Evolutionary conservation across 345 rosid genomes (phyloP).

Genomic region (Eutrema yunnanense): DNA sequence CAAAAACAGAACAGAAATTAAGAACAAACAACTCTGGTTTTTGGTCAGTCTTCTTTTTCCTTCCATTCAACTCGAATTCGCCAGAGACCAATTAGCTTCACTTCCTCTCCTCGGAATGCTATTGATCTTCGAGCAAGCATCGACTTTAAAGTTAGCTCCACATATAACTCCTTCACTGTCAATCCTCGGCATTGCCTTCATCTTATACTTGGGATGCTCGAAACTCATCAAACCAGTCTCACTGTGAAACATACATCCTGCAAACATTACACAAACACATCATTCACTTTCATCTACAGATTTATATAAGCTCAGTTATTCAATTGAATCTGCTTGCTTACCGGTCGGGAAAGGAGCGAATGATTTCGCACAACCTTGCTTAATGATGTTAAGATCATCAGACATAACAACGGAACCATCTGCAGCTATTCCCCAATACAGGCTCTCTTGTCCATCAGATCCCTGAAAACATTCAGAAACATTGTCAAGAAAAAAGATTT

Average conservation of each 20-base stretch:
- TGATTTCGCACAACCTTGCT: slow-evolving; percentile 83
- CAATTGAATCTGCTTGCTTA: not conserved
- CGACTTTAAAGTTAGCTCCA: slow-evolving; percentile 86
- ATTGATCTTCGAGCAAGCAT: slow-evolving; percentile 46
- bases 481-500: not conserved
- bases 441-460: slow-evolving; percentile 62
- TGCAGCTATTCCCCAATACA: slow-evolving; percentile 84
- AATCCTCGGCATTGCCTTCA: slow-evolving; percentile 85
- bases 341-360: slow-evolving; percentile 81
- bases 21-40: not conserved
- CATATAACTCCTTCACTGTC: slow-evolving; percentile 88
- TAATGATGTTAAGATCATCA: slow-evolving; percentile 67
- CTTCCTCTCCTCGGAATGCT: slow-evolving; percentile 84
- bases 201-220: slow-evolving; percentile 72
- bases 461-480: slow-evolving; percentile 38
- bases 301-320: not conserved
- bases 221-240: slow-evolving; percentile 82
- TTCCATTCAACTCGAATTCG: slow-evolving; percentile 26
- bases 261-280: not conserved
- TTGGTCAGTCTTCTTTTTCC: not conserved
- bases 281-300: not conserved
- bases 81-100: slow-evolving; percentile 70
- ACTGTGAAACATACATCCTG: slow-evolving; percentile 85
- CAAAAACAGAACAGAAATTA: not conserved
- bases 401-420: slow-evolving; percentile 86